Base-by-base conservation (phyloP, 768 basidiomycete species). In the Roridomyces roridus region DNA sequence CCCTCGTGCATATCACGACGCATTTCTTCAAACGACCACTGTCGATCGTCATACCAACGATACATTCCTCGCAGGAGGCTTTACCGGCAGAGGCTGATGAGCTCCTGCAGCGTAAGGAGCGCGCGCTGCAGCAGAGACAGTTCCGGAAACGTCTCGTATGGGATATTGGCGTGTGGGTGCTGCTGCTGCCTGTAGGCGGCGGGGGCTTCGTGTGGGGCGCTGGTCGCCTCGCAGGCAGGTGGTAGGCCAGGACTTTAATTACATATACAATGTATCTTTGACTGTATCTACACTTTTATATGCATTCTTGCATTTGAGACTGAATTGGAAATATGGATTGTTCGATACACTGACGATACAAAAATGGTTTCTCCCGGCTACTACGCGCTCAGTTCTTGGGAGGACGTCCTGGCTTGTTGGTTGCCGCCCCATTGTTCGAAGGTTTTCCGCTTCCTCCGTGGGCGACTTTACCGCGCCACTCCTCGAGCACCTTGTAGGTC, bases 1-100 rank as follows among this genome's bases (percentile, higher is more conserved):
- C 92, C 15, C 66, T 93, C 45, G 73, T 91, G 50, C 94, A 96
- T 73, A 85, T 96, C 62, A 80, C 82, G 24, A 85, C 87, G 5
- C 94, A 96, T 74, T 87, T 92, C 67, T 88, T 97, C 74, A 86
- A 86, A 55, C 85, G 86, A 3, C 95, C 95, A 2, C 78, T 95
- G 4, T 79, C 91, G 0, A 97, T 97, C 66, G 81, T 96, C 51
- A 81, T 94, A 34, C 67, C 67, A 34, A 74, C 77, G 15, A 77
- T 69, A 36, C 76, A 47, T 63, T 41, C 63, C 36, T 56, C 59
- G 12, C 46, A 14, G 4, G 56, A 46, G 57, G 52, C 52, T 14
- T 66, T 60, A 23, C 55, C 60, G 14, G 65, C 50, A 15, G 67
- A 77, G 36, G 71, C 77, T 18, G 89, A 92, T 66, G 87, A 90